Base-by-base conservation (phyloP, 192 early-diverging fungal species). In the Haplosporangium gracile region DNA sequence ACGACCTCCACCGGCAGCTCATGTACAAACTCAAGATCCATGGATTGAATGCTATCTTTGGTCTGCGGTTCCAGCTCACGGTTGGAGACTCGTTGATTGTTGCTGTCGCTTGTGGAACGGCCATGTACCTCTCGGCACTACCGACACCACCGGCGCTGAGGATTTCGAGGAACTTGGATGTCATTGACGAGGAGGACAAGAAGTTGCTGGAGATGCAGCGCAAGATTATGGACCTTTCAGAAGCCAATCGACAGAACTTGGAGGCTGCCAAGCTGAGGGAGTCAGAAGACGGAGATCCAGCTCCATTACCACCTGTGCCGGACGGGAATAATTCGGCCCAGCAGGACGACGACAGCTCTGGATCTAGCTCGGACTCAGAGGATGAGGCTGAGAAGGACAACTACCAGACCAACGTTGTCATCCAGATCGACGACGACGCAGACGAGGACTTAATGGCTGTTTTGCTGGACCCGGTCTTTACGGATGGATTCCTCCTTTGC, bases 371-470 rank as follows among this genome's bases (percentile, higher is more conserved):
- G 38, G 75, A 80, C 15, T 81, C 87, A 7, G 87, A 87, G n/a
- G 80, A 82, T 32, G 88, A 83, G 29, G 71, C 69, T 0, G 85
- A 88, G 6, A 80, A 88, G 26, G 77, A 81, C 5, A 85, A 88
- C 36, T 88, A 87, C 45, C 88, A 87, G 36, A 77, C 78, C 5
- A 82, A 87, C 63, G 92, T 94, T 29, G 93, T 95, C 2, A 92
- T 95, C 32, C 94, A 96, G 87, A 94, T 96, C 77, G 95, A 96
- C 75, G 95, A 96, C 74, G 95, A 95, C 60, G 92, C 93, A 8
- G 95, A 96, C 82, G 95, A 95, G 81, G 95, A 96, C 75, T 87
- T 93, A 49, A 90, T 93, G 90, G 90, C 91, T 1, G 90, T 91
- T 2, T 85, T 93, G 38, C 74, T 91, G 4, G 91, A 92, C 49